Base-by-base conservation (phyloP, 208 protist genomes). In the Wallacemonas sp. region DNA sequence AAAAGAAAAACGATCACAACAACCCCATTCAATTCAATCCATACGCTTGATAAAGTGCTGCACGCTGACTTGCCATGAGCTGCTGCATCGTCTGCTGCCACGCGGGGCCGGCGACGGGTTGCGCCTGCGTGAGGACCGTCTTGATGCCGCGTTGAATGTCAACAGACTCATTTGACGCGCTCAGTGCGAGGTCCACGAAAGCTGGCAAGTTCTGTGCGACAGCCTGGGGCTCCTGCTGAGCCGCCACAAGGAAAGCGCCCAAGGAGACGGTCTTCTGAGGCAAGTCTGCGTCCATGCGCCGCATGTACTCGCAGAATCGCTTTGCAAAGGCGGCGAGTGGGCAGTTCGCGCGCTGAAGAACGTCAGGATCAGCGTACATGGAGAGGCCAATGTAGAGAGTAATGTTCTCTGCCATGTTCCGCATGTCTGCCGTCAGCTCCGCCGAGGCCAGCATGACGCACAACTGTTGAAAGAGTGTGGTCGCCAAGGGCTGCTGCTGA, bases 391-490 rank as follows among this genome's bases (percentile, higher is more conserved):
- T 68, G 70, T 75, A 91, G 30, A 93, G 71, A 15, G 77, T 66
- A 44, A 93, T 70, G 60, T 96, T 96, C 63, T 96, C 90, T 3
- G 79, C 83, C 86, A 92, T 92, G 66, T 91, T 94, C 22, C 84
- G 77, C 85, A 92, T 90, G 28, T 94, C 87, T 0, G 82, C 79
- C 19, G 66, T 86, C 17, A 85, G 49, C 14, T 72, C 51, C 2
- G 36, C 41, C 36, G 34, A 34, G 17, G 66, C 62, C 24, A 95
- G 66, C 12, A 86, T 46, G 19, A 55, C 61, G 1, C 75, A 79
- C 21, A 96, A 65, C 24, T 67, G 54, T 2, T 63, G 61, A 55
- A 88, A 94, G n/a, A 93, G 60, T 46, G 87, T 72, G 9, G 75
- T 42, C 24, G 82, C 62, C 11, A 68, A 62, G 14, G 82, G 70